A percentile compares a stretch with the other conserved stretches of the same genome.
Conservation (phyloP, 352 stramenopile genomes). For the Pythium phragmiticola region DNA sequence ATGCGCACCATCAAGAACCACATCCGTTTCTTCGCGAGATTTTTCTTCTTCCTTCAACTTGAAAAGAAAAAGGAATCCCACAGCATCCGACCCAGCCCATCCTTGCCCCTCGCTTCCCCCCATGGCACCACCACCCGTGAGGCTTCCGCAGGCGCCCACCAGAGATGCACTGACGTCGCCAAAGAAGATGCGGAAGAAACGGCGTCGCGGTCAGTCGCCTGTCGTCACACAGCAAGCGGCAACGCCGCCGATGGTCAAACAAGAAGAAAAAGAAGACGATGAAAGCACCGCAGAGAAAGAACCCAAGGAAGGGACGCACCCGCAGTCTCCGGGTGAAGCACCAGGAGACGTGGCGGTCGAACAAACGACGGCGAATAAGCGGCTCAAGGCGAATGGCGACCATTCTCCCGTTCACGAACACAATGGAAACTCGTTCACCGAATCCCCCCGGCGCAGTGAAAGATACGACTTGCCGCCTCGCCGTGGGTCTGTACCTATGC, state of each 20-base stretch:
- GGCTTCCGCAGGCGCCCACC: not conserved
- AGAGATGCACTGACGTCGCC: constrained; percentile 1
- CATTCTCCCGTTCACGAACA: not conserved
- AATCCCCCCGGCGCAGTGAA: not conserved
- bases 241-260: not conserved
- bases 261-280: not conserved
- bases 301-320: not conserved
- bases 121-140: constrained; percentile 4
- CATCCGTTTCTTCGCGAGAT: constrained; percentile 5
- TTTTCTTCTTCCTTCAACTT: constrained; percentile 10
- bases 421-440: not conserved
- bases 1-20: not conserved
- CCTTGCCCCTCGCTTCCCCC: not conserved
- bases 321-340: not conserved
- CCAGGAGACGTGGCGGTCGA: not conserved
- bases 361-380: not conserved
- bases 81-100: not conserved
- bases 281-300: not conserved
- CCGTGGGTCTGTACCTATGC: not conserved
- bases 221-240: not conserved
- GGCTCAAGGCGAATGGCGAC: not conserved
- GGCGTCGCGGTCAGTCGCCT: constrained; percentile 19
- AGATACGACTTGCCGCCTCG: not conserved
- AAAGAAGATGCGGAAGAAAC: constrained; percentile 29
- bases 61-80: not conserved